Percentiles rank a stretch among this genome's conserved stretches.
These are phyloP conservation scores for Trichosporon ovoides DNA, from an alignment of 1,284 basidiomycete genomes.

Conservation along the genomic window DNA sequence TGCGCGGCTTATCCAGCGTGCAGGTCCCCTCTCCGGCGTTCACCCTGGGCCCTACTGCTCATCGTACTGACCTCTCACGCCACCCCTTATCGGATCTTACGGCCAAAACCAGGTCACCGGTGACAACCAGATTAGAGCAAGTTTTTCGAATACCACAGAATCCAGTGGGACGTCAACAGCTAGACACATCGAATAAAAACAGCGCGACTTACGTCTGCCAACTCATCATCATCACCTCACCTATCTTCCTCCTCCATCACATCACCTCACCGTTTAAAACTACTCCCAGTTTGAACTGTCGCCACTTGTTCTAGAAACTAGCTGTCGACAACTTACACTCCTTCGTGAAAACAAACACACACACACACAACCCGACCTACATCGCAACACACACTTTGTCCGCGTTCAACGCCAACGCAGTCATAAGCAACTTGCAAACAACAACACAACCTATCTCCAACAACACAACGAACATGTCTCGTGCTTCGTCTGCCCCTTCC, in stretches of 20 bases:
- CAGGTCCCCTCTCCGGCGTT: background rate
- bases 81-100: background rate
- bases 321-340: background rate
- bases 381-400: background rate
- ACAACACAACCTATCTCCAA: constrained; percentile 7
- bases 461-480: constrained; percentile 9
- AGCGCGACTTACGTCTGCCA: background rate
- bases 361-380: background rate
- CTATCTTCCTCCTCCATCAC: background rate
- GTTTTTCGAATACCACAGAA: constrained; percentile 5
- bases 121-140: background rate
- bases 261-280: background rate
- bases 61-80: constrained; percentile 1
- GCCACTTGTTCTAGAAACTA: constrained; percentile 2
- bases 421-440: background rate
- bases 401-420: background rate
- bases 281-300: background rate
- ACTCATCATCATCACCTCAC: background rate
- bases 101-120: background rate
- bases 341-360: background rate
- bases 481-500: constrained; percentile 27
- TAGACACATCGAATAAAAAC: constrained; percentile 4
- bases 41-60: constrained; percentile 1
- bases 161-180: background rate
- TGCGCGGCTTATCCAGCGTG: background rate